These are phyloP conservation scores for Monilinia polystroma DNA, from an alignment of 2,329 filamentous ascomycete genomes.

Conservation along the genomic window DNA sequence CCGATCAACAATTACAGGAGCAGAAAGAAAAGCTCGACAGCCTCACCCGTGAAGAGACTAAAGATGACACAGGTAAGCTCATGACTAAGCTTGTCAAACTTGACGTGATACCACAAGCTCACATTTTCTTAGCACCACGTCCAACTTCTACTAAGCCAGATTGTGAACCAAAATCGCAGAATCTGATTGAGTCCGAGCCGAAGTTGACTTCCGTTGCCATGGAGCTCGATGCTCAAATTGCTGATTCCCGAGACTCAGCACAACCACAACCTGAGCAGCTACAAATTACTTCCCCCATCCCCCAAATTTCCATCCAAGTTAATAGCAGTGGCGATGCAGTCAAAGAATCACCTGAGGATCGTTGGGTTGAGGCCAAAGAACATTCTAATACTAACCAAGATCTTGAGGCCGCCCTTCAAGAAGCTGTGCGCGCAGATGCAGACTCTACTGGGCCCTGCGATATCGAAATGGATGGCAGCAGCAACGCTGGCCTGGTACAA, in stretches of 20 bases:
- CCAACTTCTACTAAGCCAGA: slow-evolving; percentile 8
- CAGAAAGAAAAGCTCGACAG: slow-evolving; percentile 40
- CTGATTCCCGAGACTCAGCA: neutral
- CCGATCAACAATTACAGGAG: slow-evolving; percentile 40
- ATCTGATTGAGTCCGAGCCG: neutral
- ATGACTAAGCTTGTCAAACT: neutral
- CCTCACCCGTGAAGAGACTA: slow-evolving; percentile 34
- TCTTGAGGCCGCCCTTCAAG: slow-evolving; percentile 37
- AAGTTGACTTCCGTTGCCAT: slow-evolving; percentile 13
- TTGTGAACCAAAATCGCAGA: neutral
- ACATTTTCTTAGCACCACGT: slow-evolving; percentile 4
- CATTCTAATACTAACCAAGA: slow-evolving; percentile 27
- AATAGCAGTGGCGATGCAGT: neutral
- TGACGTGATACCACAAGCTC: slow-evolving; percentile 14
- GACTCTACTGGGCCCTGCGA: slow-evolving; percentile 29
- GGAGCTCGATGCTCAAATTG: slow-evolving; percentile 12
- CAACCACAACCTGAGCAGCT: neutral
- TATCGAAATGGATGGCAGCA: slow-evolving; percentile 34
- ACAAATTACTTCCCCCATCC: neutral
- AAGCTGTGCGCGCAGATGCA: slow-evolving; percentile 35
- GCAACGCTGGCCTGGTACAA: slow-evolving; percentile 29
- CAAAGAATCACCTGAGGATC: neutral
- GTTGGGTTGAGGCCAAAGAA: slow-evolving; percentile 8
- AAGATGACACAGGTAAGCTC: slow-evolving; percentile 36
- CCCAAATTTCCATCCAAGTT: neutral